A percentile compares a stretch with the other conserved stretches of the same genome.
These are phyloP conservation scores for Isoetes taiwanensis DNA, from an alignment of 75 land plant genomes.

Conservation along the genomic window DNA sequence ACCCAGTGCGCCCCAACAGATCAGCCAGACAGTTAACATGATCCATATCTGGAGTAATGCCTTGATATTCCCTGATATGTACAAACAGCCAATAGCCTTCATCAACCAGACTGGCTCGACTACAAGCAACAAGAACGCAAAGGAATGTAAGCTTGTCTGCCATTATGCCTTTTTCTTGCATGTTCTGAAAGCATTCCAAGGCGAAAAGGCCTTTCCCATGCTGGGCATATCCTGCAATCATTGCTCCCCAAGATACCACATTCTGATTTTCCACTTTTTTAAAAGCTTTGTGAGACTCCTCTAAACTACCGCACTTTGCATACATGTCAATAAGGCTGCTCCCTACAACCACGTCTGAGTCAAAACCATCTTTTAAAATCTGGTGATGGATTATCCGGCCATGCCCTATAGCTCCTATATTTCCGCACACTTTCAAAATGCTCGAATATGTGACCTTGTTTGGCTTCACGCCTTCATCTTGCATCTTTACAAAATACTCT, in stretches of 20 bases:
- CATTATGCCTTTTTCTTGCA: not conserved
- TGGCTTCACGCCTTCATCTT: slow-evolving; percentile 20
- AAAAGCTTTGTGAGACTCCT: not conserved
- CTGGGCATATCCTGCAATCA: not conserved
- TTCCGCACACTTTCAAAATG: slow-evolving; percentile 41
- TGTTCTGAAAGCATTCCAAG: not conserved
- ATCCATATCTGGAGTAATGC: not conserved
- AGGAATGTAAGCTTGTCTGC: not conserved
- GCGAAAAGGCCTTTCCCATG: not conserved
- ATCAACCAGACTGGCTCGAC: not conserved
- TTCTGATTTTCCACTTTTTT: not conserved
- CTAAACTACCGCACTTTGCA: not conserved
- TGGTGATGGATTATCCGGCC: too few relatives aligned
- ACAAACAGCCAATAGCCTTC: not conserved
- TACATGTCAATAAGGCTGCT: slow-evolving; percentile 1
- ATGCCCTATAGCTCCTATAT: too few relatives aligned
- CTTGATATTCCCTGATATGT: not conserved
- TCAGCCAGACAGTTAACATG: not conserved
- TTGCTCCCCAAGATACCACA: not conserved
- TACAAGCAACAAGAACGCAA: not conserved
- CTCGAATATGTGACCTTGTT: slow-evolving; percentile 52
- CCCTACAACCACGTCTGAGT: too few relatives aligned
- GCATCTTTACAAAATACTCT: slow-evolving; percentile 46
- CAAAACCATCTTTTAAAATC: too few relatives aligned
- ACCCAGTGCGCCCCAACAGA: not conserved